A percentile compares a stretch with the other conserved stretches of the same genome.
phyloP scores from a whole-genome alignment of 1,284 basidiomycete species.

The Mycosarcoma maydis region DNA sequence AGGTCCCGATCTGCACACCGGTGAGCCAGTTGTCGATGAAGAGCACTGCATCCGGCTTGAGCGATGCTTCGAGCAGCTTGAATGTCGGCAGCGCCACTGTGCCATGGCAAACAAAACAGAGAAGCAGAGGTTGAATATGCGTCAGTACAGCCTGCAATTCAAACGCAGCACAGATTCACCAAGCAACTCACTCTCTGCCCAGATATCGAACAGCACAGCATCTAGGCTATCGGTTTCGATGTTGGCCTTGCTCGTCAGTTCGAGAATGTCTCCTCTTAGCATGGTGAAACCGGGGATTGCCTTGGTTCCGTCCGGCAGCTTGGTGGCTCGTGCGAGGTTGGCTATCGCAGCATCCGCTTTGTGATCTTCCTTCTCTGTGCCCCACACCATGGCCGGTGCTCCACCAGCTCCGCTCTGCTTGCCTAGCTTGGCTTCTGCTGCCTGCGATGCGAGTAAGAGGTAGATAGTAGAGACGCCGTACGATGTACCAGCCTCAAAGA shows the following conservation, averaged over 20 bases:
- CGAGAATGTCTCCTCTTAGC: conserved; percentile 35
- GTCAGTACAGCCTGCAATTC: neutral
- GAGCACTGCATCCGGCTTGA: conserved; percentile 30
- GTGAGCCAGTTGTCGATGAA: conserved; percentile 43
- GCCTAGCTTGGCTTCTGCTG: neutral
- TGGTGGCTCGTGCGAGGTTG: conserved; percentile 21
- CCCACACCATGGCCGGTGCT: conserved; percentile 21
- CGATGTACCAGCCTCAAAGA: conserved; percentile 38
- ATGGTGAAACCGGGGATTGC: conserved; percentile 29
- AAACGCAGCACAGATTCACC: no score
- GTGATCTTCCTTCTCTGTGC: conserved; percentile 39
- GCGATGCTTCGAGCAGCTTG: conserved; percentile 29
- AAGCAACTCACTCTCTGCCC: conserved; percentile 36
- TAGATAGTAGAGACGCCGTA: conserved; percentile 41
- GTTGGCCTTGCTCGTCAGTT: conserved; percentile 16
- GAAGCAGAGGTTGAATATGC: no score
- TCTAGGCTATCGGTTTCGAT: conserved; percentile 23
- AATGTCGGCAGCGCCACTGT: conserved; percentile 42
- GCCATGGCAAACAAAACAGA: no score
- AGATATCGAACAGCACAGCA: conserved; percentile 45
- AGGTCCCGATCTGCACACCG: conserved; percentile 28
- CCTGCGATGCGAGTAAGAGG: conserved; percentile 19
- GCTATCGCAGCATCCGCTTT: conserved; percentile 26
- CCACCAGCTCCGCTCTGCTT: neutral
- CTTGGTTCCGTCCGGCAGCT: conserved; percentile 17